Evolutionary conservation across 1,284 basidiomycete genomes (phyloP).

Genomic region (Sanghuangporus weigelae): DNA sequence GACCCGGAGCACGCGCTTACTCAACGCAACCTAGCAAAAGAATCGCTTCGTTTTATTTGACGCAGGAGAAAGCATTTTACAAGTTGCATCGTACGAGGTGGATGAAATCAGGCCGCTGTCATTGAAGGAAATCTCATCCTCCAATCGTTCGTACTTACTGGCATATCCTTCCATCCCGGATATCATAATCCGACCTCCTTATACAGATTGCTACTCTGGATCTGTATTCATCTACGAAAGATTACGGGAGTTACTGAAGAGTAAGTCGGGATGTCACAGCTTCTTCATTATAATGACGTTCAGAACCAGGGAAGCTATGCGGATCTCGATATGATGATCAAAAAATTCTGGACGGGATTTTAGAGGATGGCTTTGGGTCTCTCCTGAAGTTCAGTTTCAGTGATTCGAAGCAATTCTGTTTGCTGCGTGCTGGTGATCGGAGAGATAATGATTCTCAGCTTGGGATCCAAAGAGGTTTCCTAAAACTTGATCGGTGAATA

Average conservation of each 20-base stretch:
- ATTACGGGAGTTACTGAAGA: background rate
- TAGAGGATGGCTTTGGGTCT: slow-evolving; percentile 66
- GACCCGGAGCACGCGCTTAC: background rate
- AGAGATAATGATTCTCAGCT: slow-evolving; percentile 60
- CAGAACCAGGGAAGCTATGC: slow-evolving; percentile 1
- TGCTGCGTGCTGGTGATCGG: slow-evolving; percentile 69
- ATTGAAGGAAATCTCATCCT: slow-evolving; percentile 73
- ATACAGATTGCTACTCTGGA: slow-evolving; percentile 64
- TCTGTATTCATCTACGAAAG: slow-evolving; percentile 66
- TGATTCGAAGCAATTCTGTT: slow-evolving; percentile 58
- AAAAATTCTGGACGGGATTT: slow-evolving; percentile 60
- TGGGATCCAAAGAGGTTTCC: slow-evolving; percentile 62
- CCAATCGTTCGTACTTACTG: slow-evolving; percentile 47
- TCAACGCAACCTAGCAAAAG: slow-evolving; percentile 34
- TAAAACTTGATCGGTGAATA: slow-evolving; percentile 60
- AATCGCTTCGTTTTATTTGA: slow-evolving; percentile 75
- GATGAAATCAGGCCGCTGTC: slow-evolving; percentile 57
- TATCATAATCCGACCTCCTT: background rate
- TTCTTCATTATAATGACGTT: background rate
- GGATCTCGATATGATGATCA: slow-evolving; percentile 46
- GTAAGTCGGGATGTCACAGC: background rate
- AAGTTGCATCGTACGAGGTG: slow-evolving; percentile 73
- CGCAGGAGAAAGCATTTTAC: slow-evolving; percentile 73
- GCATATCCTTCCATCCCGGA: background rate
- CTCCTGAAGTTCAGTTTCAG: slow-evolving; percentile 61